Evolutionary conservation across 495 filamentous ascomycete genomes (phyloP), one percentile per base, ranked within the genome.

Genomic region (Penicillium samsonianum): DNA sequence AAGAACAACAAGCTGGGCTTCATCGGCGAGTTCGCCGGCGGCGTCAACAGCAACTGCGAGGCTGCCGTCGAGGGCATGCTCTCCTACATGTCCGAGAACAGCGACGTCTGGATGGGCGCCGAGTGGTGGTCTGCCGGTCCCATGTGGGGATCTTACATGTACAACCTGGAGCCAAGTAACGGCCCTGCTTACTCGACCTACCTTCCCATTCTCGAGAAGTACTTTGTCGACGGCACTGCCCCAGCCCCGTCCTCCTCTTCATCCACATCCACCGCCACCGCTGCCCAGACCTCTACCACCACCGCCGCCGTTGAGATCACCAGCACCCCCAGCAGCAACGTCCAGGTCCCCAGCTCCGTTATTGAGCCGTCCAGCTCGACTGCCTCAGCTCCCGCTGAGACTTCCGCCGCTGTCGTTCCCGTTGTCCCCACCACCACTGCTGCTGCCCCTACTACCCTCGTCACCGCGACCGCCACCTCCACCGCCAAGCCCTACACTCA

Each of bases 1-100:
- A 65, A 72, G 12, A 89, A 90, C 74, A 70, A 72, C 61, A 90
- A 90, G 78, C 78, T 78, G 65, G 88, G 77, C 22, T 70, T 91
- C 55, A 67, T 92, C 38, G 88, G 89, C 23, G 88, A 91, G 73
- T 87, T 87, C 47, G 88, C 87, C 12, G 88, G 83, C 47, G 88
- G 87, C 26, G 75, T 80, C 55, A 91, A 90, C 67, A 60, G 76
- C 0, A 78, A 76, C 58, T 92, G 88, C 65, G 76, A 88, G 72
- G 55, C 62, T 4, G 88, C 88, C 19, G 71, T 91, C 25, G 78
- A 81, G 60, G 86, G 82, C 30, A 82, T 90, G 78, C 73, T 91
- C 53, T 64, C 70, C 35, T 78, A 81, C 65, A 76, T 91, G 76
- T 62, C 69, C 9, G 76, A 76, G 17, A 84, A 85, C 65, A 79